These are phyloP conservation scores for Colletotrichum caudatum DNA, from an alignment of 2,329 filamentous ascomycete genomes.

Conservation along the genomic window DNA sequence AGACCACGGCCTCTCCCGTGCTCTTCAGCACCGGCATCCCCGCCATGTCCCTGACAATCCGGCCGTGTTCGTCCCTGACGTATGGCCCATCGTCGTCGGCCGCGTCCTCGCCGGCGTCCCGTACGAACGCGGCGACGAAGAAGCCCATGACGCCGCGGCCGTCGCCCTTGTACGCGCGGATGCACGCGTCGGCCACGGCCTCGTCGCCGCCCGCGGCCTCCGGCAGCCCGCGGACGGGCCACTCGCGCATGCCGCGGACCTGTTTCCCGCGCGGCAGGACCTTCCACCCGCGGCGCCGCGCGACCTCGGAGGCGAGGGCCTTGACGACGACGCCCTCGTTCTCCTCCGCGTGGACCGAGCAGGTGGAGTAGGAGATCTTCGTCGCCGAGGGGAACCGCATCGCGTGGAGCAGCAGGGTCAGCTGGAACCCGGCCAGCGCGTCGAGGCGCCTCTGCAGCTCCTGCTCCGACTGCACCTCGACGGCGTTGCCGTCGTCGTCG, in stretches of 20 bases:
- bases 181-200: constrained; percentile 77
- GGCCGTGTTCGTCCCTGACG: constrained; percentile 66
- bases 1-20: constrained; percentile 49
- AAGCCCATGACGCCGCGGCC: constrained; percentile 92
- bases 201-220: constrained; percentile 63
- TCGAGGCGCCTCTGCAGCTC: constrained; percentile 74
- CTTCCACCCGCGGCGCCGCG: constrained; percentile 78
- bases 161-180: constrained; percentile 84
- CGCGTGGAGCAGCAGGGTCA: constrained; percentile 84
- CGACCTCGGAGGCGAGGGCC: constrained; percentile 76
- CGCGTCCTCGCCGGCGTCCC: constrained; percentile 58
- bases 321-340: constrained; percentile 87
- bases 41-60: constrained; percentile 58
- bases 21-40: constrained; percentile 54
- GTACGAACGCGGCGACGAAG: constrained; percentile 89
- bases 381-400: constrained; percentile 81
- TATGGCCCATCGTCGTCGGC: constrained; percentile 60
- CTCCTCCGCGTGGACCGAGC: constrained; percentile 87
- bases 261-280: constrained; percentile 80
- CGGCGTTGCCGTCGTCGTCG: constrained; percentile 69
- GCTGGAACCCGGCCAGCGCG: constrained; percentile 84
- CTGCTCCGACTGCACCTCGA: constrained; percentile 63
- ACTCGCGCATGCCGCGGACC: constrained; percentile 79
- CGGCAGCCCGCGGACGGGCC: constrained; percentile 74
- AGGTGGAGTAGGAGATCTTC: constrained; percentile 92